Evolutionary conservation across 257 asterid genomes (phyloP), one percentile per base, ranked within the genome.

Genomic region (Avicennia marina): DNA sequence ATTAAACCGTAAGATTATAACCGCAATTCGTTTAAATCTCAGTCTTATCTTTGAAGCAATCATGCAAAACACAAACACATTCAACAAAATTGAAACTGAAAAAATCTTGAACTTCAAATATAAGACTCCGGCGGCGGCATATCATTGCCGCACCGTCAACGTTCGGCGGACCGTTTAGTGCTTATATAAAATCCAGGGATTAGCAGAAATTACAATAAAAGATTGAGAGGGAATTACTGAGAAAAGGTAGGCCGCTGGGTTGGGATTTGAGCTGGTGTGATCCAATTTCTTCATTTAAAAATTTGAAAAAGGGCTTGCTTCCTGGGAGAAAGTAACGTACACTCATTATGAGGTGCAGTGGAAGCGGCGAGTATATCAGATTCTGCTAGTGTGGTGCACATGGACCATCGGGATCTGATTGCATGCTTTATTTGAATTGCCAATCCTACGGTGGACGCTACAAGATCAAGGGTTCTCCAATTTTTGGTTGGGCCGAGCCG

Each of bases 241-340:
- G 54, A 31, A 25, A 20, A 66, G 32, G 52, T 2, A 58, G 25
- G 53, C 63, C 13, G 81, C 72, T 66, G 70, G 78, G 87, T 76
- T 80, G 84, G 89, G 70, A 72, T 42, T 62, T 74, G 79, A 76
- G 89, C 81, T 81, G 81, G 68, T 63, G 68, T 64, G 73, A 72
- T 74, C 74, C 72, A 65, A 65, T 67, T 46, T 21, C 31, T 53
- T 18, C 26, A 58, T 77, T 75, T 48, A 12, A 19, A 52, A 67
- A 39, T 40, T 53, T 72, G 36, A 47, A 66, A 76, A 56, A 31
- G 47, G 32, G 47, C 22, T 11, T 71, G 29, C 56, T 7, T 75
- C 52, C 63, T 64, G 10, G 80, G 72, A 69, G 71, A 78, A 75
- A 83, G 93, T 80, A 78, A 80, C 86, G 77, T 54, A 59, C 22